These are phyloP conservation scores for Phytophthora ramorum DNA, from an alignment of 352 stramenopile species.

Conservation along the genomic window DNA sequence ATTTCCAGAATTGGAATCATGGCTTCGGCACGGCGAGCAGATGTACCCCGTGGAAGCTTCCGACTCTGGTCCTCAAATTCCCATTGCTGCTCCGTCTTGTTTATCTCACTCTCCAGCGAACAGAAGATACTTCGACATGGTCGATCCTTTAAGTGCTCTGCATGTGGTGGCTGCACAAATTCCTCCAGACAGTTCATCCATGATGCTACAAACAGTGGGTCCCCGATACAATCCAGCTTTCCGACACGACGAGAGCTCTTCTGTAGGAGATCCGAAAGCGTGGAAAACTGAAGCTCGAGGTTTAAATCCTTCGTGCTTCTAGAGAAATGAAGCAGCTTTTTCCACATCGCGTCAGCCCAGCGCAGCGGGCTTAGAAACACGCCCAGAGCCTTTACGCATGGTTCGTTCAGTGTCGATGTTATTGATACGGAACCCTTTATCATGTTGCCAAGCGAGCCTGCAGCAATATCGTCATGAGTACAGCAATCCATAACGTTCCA, in stretches of 20 bases:
- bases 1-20: constrained; percentile 33
- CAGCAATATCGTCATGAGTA: background rate
- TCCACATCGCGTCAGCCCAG: constrained; percentile 42
- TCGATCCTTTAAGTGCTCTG: constrained; percentile 53
- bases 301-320: constrained; percentile 47
- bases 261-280: constrained; percentile 28
- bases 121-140: constrained; percentile 64
- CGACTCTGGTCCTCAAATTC: constrained; percentile 63
- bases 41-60: constrained; percentile 47
- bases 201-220: constrained; percentile 34
- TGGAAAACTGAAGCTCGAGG: constrained; percentile 46
- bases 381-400: constrained; percentile 27
- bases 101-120: constrained; percentile 55
- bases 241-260: background rate
- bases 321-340: constrained; percentile 43
- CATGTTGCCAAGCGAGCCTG: constrained; percentile 48
- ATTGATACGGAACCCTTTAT: constrained; percentile 41
- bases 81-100: constrained; percentile 61
- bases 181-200: constrained; percentile 39
- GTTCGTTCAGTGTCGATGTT: constrained; percentile 39
- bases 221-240: constrained; percentile 18
- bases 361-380: constrained; percentile 41
- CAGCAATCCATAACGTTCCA: background rate
- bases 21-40: constrained; percentile 26
- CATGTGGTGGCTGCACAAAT: constrained; percentile 45